Evolutionary conservation across 208 protist species (phyloP).

Genomic region (Crithidia sp.): DNA sequence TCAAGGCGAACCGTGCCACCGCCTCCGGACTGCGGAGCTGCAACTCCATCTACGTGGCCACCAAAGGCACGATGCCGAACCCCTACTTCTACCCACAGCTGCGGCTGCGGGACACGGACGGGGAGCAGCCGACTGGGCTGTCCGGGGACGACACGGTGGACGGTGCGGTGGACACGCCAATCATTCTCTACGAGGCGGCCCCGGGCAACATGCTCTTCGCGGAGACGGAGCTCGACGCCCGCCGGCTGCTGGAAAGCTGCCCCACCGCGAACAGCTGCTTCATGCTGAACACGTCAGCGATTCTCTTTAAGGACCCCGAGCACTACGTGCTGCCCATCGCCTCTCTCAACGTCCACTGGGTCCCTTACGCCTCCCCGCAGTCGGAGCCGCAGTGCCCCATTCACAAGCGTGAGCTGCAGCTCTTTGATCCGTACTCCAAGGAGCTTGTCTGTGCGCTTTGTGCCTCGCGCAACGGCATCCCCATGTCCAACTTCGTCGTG

Average conservation of each 20-base stretch:
- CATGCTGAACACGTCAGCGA: constrained; percentile 63
- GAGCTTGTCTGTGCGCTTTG: constrained; percentile 84
- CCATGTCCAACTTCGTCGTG: constrained; percentile 59
- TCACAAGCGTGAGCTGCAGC: constrained; percentile 76
- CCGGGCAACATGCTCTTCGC: constrained; percentile 90
- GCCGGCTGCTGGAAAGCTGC: constrained; percentile 56
- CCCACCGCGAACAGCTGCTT: constrained; percentile 72
- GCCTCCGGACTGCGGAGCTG: constrained; percentile 53
- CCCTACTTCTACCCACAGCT: constrained; percentile 82
- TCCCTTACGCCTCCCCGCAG: constrained; percentile 60
- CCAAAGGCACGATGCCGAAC: constrained; percentile 77
- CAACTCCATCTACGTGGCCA: constrained; percentile 84
- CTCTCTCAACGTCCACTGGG: constrained; percentile 74
- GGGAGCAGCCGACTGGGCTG: constrained; percentile 11
- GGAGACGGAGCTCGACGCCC: constrained; percentile 71
- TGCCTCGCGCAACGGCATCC: constrained; percentile 43
- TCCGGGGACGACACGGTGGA: constrained; percentile 10
- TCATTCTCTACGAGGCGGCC: constrained; percentile 84
- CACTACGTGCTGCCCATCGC: constrained; percentile 75
- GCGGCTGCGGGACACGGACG: constrained; percentile 60
- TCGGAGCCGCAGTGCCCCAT: constrained; percentile 82
- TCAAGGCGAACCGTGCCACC: constrained; percentile 43
- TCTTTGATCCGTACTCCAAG: constrained; percentile 81
- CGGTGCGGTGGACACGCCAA: constrained; percentile 57
- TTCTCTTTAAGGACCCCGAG: constrained; percentile 72